phyloP scores from a whole-genome alignment of 805 yeast genomes.

The Suhomyces vadensis region DNA sequence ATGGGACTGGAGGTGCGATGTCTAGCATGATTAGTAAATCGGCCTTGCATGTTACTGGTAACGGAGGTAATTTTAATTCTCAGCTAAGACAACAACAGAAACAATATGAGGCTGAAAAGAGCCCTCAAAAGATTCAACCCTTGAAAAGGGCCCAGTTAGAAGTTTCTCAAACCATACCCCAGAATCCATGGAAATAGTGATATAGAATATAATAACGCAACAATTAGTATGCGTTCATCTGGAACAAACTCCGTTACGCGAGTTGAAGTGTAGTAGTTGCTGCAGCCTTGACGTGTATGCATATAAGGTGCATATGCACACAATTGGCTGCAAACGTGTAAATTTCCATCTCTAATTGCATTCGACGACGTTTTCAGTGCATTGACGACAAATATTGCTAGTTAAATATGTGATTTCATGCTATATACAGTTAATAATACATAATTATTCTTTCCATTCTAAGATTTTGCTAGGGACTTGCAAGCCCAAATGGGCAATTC shows the following conservation, averaged over 20 bases:
- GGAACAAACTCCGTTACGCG: too few relatives aligned
- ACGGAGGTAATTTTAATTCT: conserved; percentile 32
- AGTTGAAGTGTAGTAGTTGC: too few relatives aligned
- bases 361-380: too few relatives aligned
- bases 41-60: conserved; percentile 8
- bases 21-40: conserved; percentile 7
- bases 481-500: neutral
- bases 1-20: conserved; percentile 1
- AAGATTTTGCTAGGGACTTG: neutral
- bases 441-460: conserved; percentile 2
- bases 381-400: too few relatives aligned
- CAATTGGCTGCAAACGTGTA: neutral
- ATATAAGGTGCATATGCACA: neutral
- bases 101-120: conserved; percentile 18
- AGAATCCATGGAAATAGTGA: conserved; percentile 6
- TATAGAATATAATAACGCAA: too few relatives aligned
- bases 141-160: conserved; percentile 13
- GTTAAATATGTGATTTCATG: too few relatives aligned
- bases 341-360: neutral
- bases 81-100: conserved; percentile 31
- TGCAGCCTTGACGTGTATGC: neutral
- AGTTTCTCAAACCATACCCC: conserved; percentile 5
- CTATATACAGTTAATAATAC: too few relatives aligned
- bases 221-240: too few relatives aligned
- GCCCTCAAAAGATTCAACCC: conserved; percentile 19